Evolutionary conservation across 1,284 basidiomycete species (phyloP).

Genomic region (Volvariella volvacea): DNA sequence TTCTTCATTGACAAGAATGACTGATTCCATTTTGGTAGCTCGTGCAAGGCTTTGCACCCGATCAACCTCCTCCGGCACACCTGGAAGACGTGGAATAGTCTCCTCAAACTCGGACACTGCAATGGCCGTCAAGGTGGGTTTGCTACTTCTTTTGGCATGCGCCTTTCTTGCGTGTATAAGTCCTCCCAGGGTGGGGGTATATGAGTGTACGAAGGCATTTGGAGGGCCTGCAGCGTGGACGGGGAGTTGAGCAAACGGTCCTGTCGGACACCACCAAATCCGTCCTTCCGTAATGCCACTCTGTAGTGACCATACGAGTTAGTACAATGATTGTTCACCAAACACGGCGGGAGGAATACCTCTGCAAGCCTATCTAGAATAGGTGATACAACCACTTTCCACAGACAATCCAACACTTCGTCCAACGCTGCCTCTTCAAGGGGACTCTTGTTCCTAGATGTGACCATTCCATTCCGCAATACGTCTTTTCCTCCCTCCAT

Average conservation of each 20-base stretch:
- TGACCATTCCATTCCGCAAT: background rate
- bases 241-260: constrained; percentile 14
- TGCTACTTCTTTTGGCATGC: background rate
- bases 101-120: constrained; percentile 9
- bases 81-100: constrained; percentile 8
- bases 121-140: constrained; percentile 2
- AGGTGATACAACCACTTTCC: constrained; percentile 5
- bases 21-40: background rate
- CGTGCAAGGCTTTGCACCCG: constrained; percentile 4
- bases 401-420: constrained; percentile 6
- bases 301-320: constrained; percentile 7
- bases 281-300: constrained; percentile 10
- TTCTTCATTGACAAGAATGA: constrained; percentile 9
- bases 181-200: constrained; percentile 16
- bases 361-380: background rate
- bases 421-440: constrained; percentile 3
- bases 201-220: constrained; percentile 14
- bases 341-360: background rate
- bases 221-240: constrained; percentile 16
- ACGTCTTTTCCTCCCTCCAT: too few species aligned
- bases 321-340: too few species aligned
- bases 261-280: constrained; percentile 18
- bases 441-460: too few species aligned
- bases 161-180: constrained; percentile 10
- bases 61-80: constrained; percentile 10